Conservation (phyloP, 768 basidiomycete species). For the Naganishia onofrii region DNA sequence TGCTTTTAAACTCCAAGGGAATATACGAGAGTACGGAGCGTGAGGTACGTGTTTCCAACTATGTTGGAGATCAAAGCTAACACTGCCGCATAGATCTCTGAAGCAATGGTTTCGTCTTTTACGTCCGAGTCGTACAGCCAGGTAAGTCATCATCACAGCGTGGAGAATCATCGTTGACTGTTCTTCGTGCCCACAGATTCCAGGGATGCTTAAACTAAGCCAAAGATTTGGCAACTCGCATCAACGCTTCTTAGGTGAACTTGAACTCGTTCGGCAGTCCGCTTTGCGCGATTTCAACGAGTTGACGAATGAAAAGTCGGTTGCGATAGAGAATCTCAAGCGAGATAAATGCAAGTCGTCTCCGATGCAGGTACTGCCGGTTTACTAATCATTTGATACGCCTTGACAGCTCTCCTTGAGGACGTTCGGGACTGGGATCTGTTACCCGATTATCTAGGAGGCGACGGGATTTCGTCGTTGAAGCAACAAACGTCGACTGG, state of each 20-base stretch:
- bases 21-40: constrained; percentile 28
- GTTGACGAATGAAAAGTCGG: constrained; percentile 11
- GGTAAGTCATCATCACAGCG: neutral
- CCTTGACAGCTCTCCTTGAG: constrained; percentile 5
- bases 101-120: constrained; percentile 19
- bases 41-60: constrained; percentile 3
- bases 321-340: constrained; percentile 19
- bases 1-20: constrained; percentile 26
- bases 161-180: neutral
- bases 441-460: constrained; percentile 27
- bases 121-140: constrained; percentile 27
- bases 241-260: constrained; percentile 27
- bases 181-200: constrained; percentile 12
- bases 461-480: neutral
- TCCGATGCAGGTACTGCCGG: neutral
- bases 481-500: constrained; percentile 12
- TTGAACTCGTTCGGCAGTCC: constrained; percentile 28
- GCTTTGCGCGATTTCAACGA: constrained; percentile 30
- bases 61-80: neutral
- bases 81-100: neutral
- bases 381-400: neutral
- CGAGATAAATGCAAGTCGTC: constrained; percentile 18
- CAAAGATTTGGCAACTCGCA: constrained; percentile 27
- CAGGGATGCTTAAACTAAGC: constrained; percentile 28
- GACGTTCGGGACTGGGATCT: constrained; percentile 34